These are phyloP conservation scores for Fusarium siculi DNA, from an alignment of 2,329 filamentous ascomycete genomes.

Conservation along the genomic window DNA sequence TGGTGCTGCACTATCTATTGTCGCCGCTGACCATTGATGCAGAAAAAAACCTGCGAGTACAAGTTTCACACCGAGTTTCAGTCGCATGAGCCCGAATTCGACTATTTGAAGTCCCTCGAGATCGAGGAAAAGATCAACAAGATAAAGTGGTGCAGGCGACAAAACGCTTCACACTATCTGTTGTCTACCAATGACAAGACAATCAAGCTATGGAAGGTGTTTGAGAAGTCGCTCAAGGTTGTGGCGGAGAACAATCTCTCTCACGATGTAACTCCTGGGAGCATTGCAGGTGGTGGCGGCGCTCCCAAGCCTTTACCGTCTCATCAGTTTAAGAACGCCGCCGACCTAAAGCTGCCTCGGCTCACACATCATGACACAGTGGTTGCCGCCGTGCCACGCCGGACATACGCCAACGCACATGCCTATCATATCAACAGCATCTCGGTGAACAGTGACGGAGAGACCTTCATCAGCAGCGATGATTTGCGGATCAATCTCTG, in stretches of 20 bases:
- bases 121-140: slow-evolving; percentile 99
- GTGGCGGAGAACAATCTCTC: slow-evolving; percentile 99
- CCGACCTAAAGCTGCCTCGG: slow-evolving; percentile 90
- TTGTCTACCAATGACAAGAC: slow-evolving; percentile 99
- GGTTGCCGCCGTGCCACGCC: slow-evolving; percentile 92
- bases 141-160: slow-evolving; percentile 99
- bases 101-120: slow-evolving; percentile 98
- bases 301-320: slow-evolving; percentile 75
- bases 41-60: slow-evolving; percentile 99
- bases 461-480: slow-evolving; percentile 99
- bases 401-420: slow-evolving; percentile 97
- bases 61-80: slow-evolving; percentile 99
- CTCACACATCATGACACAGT: slow-evolving; percentile 99
- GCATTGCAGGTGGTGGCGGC: slow-evolving; percentile 79
- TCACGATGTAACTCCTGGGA: slow-evolving; percentile 86
- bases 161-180: slow-evolving; percentile 98
- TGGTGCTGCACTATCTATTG: neutral
- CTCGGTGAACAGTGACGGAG: slow-evolving; percentile 99
- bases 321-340: slow-evolving; percentile 80
- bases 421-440: slow-evolving; percentile 99
- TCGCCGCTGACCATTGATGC: slow-evolving; percentile 32
- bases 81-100: slow-evolving; percentile 99
- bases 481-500: slow-evolving; percentile 97
- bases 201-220: slow-evolving; percentile 99
- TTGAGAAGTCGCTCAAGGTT: slow-evolving; percentile 98